These are phyloP conservation scores for Globisporangium viniferum DNA, from an alignment of 352 stramenopile species.

Conservation along the genomic window DNA sequence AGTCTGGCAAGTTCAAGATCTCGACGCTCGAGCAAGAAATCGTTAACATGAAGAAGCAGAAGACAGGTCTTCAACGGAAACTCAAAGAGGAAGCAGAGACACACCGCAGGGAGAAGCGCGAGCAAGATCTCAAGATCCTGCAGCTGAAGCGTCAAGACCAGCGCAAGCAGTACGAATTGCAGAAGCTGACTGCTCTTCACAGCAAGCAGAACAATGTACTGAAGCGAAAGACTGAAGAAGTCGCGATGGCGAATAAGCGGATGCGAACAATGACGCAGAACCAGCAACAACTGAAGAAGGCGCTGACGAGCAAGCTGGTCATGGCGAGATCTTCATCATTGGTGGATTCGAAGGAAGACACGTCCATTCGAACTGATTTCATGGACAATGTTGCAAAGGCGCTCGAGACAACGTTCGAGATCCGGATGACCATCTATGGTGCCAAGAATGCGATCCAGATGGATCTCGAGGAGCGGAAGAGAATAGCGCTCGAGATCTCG, in stretches of 20 bases:
- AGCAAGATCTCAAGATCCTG: constrained; percentile 43
- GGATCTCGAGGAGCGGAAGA: constrained; percentile 53
- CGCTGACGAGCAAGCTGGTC: constrained; percentile 11
- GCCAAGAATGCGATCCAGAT: constrained; percentile 49
- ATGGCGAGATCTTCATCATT: not conserved
- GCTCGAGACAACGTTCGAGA: constrained; percentile 36
- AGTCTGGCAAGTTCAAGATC: constrained; percentile 43
- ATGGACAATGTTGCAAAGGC: constrained; percentile 31
- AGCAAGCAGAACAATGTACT: constrained; percentile 43
- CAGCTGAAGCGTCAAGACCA: constrained; percentile 60
- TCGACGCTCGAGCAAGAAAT: constrained; percentile 46
- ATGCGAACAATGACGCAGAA: constrained; percentile 30
- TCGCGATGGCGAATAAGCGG: constrained; percentile 39
- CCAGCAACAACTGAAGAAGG: constrained; percentile 30
- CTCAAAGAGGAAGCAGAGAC: constrained; percentile 34
- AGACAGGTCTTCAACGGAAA: constrained; percentile 33
- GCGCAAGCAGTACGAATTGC: constrained; percentile 49
- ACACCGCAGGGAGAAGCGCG: constrained; percentile 41
- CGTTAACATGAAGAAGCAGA: constrained; percentile 46
- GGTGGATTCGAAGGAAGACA: not conserved
- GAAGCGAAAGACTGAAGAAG: constrained; percentile 65
- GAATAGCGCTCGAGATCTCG: constrained; percentile 41
- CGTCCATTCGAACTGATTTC: constrained; percentile 6
- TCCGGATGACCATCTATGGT: constrained; percentile 43
- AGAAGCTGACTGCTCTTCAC: constrained; percentile 39